Evolutionary conservation across 2,329 filamentous ascomycete genomes (phyloP), one percentile per base, ranked within the genome.

Genomic region (Lasiodiplodia gonubiensis): DNA sequence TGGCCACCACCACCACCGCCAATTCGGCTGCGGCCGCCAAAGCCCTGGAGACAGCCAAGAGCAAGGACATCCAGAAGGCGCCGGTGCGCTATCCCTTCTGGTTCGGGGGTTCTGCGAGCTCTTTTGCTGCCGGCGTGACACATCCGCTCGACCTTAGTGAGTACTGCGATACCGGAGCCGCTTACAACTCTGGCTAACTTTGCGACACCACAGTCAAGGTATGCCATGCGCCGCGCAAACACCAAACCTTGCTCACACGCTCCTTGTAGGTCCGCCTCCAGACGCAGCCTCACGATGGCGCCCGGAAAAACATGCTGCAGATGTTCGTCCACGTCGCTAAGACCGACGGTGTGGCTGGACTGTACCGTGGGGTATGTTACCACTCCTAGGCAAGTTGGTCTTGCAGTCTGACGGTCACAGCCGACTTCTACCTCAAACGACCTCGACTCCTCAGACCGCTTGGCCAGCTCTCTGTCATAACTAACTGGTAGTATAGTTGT

Each of bases 91-190:
- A 85, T 74, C 83, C 83, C 14, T 80, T 85, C 72, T 98, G 94
- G 95, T 98, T 99, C 79, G 95, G 95, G 70, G 95, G 95, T 67
- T 97, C 92, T 77, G 93, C 94, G 61, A 95, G 92, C 76, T 96
- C 92, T 77, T 90, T 95, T 84, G 94, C 94, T 46, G 94, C 94
- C 53, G 90, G 89, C 72, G 92, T 97, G 59, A 98, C 94, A 35
- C 94, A 98, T 85, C 94, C 94, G 60, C 84, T 98, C 76, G 94
- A 97, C 86, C 85, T 97, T 71, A 88, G 93, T 96, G 86, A 79
- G 90, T 83, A 69, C 39, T 54, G 61, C 33, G 48, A 49, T 25
- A 51, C 46, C 59, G 46, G 55, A 60, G 42, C 46, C 42, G 18
- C 42, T 11, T 25, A 33, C 35, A 27, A 33, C 46, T 37, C 25